phyloP scores from a whole-genome alignment of 768 basidiomycete genomes.

The Ephemerocybe angulata region DNA sequence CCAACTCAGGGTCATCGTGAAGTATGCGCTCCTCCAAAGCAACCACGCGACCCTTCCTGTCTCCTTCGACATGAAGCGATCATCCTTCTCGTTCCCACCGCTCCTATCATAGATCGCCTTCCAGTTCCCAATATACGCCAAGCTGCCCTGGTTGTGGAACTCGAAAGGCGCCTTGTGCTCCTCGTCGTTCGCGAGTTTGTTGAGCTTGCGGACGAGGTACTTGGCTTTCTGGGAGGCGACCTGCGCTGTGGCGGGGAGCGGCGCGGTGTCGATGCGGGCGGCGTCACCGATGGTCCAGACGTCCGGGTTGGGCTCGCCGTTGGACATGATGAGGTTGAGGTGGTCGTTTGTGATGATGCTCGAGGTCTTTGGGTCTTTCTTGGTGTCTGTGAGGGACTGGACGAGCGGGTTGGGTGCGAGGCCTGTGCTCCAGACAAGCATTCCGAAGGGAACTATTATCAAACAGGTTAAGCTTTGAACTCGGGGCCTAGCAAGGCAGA shows the following conservation, averaged over 20 bases:
- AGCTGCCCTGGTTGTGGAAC: slow-evolving; percentile 68
- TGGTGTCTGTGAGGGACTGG: slow-evolving; percentile 50
- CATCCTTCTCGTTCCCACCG: slow-evolving; percentile 32
- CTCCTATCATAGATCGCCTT: slow-evolving; percentile 76
- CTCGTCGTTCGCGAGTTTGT: slow-evolving; percentile 53
- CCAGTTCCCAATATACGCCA: slow-evolving; percentile 83
- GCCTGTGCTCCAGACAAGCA: slow-evolving; percentile 88
- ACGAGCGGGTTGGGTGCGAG: slow-evolving; percentile 80
- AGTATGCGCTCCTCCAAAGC: slow-evolving; percentile 79
- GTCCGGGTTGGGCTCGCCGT: slow-evolving; percentile 55
- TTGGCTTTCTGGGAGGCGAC: slow-evolving; percentile 77
- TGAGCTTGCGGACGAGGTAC: slow-evolving; percentile 64
- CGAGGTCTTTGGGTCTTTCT: slow-evolving; percentile 58
- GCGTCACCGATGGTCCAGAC: slow-evolving; percentile 86
- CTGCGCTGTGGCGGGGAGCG: slow-evolving; percentile 84
- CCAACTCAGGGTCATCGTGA: slow-evolving; percentile 68
- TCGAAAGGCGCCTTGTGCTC: slow-evolving; percentile 51
- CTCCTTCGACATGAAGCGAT: slow-evolving; percentile 55
- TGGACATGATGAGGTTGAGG: slow-evolving; percentile 56
- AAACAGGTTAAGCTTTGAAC: slow-evolving; percentile 1
- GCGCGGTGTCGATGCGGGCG: slow-evolving; percentile 50
- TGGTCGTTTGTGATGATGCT: slow-evolving; percentile 49
- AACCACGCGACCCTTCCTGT: slow-evolving; percentile 72
- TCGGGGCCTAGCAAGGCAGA: not conserved
- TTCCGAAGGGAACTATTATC: slow-evolving; percentile 60